Percentiles rank a stretch among this genome's conserved stretches.
Conservation (phyloP, 2,329 filamentous ascomycete species). For the Hyphodiscus sp. region DNA sequence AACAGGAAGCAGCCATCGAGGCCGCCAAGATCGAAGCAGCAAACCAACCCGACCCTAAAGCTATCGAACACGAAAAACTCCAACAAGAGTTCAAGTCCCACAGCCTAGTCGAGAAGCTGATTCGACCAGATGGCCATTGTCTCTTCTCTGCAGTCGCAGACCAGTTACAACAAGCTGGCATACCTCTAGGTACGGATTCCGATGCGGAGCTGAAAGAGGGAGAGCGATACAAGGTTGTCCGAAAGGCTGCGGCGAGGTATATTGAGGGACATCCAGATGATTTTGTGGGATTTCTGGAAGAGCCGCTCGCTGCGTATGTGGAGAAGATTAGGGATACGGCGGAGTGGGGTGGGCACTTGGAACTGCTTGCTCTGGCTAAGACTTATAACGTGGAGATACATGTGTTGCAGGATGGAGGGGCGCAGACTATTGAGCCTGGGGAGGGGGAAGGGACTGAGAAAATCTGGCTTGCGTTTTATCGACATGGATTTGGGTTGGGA, state of each 20-base stretch:
- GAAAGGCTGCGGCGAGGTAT: constrained; percentile 68
- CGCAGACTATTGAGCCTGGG: constrained; percentile 64
- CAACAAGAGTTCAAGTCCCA: constrained; percentile 55
- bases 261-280: constrained; percentile 70
- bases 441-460: constrained; percentile 41
- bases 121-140: constrained; percentile 89
- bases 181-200: constrained; percentile 35
- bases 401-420: constrained; percentile 77
- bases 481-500: constrained; percentile 86
- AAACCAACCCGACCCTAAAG: constrained; percentile 65
- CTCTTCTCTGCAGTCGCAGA: constrained; percentile 88
- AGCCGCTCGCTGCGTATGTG: constrained; percentile 67
- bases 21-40: constrained; percentile 71
- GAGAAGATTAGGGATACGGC: constrained; percentile 76
- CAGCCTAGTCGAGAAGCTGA: constrained; percentile 66
- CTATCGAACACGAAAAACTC: constrained; percentile 66
- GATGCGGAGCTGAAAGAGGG: constrained; percentile 28
- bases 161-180: constrained; percentile 55
- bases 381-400: constrained; percentile 75
- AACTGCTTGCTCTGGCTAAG: constrained; percentile 77
- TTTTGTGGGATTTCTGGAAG: constrained; percentile 82
- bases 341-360: constrained; percentile 93
- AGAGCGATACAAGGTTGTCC: constrained; percentile 57
- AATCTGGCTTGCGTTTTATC: constrained; percentile 90
- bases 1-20: constrained; percentile 63